A percentile compares a stretch with the other conserved stretches of the same genome.
Evolutionary conservation across 2,329 filamentous ascomycete species (phyloP).

Genomic region (Sarocladium oryzae): DNA sequence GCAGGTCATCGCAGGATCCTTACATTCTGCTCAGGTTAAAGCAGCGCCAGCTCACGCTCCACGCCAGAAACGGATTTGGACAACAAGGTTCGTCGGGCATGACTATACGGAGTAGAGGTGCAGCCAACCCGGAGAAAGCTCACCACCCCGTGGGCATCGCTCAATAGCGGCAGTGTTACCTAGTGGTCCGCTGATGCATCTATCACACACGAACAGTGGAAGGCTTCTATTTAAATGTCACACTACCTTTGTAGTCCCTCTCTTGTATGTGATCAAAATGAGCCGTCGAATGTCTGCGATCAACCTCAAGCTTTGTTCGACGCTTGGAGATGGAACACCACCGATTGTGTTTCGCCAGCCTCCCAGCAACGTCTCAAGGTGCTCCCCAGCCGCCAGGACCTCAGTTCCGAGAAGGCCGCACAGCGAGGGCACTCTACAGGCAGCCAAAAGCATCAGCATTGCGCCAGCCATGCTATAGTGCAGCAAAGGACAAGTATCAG

Average conservation of each 20-base stretch:
- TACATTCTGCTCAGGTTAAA: neutral
- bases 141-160: neutral
- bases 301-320: slow-evolving; percentile 31
- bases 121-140: neutral
- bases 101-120: too few relatives aligned
- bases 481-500: too few relatives aligned
- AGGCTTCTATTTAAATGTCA: too few relatives aligned
- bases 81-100: too few relatives aligned
- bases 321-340: slow-evolving; percentile 35
- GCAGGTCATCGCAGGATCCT: neutral
- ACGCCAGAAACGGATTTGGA: too few relatives aligned
- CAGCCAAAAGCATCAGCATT: slow-evolving; percentile 42
- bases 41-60: too few relatives aligned
- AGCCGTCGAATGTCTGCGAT: slow-evolving; percentile 1
- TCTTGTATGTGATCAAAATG: neutral
- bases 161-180: neutral
- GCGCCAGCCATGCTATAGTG: slow-evolving; percentile 43
- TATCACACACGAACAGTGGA: too few relatives aligned
- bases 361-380: slow-evolving; percentile 32
- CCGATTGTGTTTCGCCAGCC: slow-evolving; percentile 36
- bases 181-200: neutral
- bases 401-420: slow-evolving; percentile 31
- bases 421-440: slow-evolving; percentile 32
- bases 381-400: slow-evolving; percentile 31
- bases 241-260: too few relatives aligned